Evolutionary conservation across 2,329 filamentous ascomycete genomes (phyloP).

Genomic region (Aspergillus oerlinghausenensis): DNA sequence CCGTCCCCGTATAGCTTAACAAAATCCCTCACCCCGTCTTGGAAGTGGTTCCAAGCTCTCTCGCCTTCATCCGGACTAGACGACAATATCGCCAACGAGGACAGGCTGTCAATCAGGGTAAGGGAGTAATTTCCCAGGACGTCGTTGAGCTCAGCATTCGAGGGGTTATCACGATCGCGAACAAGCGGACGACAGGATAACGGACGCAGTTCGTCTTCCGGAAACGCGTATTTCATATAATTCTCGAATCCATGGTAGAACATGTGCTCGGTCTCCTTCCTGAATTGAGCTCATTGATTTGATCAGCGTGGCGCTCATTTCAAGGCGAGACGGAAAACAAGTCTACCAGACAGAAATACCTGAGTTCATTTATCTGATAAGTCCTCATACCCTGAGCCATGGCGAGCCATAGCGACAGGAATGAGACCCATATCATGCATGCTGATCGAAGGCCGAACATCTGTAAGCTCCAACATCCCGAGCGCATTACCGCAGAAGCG

Average conservation of each 20-base stretch:
- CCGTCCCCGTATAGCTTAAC: conserved; percentile 86
- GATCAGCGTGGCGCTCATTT: not conserved
- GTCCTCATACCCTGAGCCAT: conserved; percentile 32
- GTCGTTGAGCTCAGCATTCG: conserved; percentile 85
- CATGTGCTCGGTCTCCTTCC: conserved; percentile 58
- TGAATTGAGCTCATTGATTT: conserved; percentile 8
- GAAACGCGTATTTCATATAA: conserved; percentile 91
- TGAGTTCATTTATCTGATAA: conserved; percentile 32
- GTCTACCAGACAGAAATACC: conserved; percentile 20
- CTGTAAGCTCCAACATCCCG: conserved; percentile 36
- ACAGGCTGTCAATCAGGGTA: conserved; percentile 91
- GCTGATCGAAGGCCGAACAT: conserved; percentile 31
- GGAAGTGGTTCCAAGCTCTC: conserved; percentile 69
- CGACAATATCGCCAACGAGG: conserved; percentile 86
- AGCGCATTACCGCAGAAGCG: conserved; percentile 36
- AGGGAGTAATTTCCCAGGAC: conserved; percentile 95
- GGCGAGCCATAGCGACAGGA: conserved; percentile 33
- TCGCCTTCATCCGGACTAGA: conserved; percentile 54
- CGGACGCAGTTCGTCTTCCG: conserved; percentile 90
- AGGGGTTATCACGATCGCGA: conserved; percentile 73
- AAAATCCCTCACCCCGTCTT: conserved; percentile 70
- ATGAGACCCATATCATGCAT: conserved; percentile 32
- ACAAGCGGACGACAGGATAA: conserved; percentile 79
- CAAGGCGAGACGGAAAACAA: not conserved
- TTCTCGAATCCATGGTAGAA: conserved; percentile 97